Conservation (phyloP, 2,329 filamentous ascomycete genomes). For the Sporothrix euskadiensis region DNA sequence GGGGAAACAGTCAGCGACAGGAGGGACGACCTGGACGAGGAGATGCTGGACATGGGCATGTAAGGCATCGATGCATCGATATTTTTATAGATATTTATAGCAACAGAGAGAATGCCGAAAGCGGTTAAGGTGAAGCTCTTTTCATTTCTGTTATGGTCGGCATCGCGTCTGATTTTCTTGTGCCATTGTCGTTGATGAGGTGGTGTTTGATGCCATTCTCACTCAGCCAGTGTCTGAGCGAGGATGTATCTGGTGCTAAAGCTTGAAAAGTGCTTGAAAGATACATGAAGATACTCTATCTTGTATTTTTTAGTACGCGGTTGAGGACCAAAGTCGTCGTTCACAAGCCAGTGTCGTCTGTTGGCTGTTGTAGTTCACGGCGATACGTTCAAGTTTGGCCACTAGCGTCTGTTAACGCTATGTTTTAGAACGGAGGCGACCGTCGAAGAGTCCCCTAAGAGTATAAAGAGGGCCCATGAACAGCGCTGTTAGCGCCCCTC, state of each 20-base stretch:
- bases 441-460: not conserved
- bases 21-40: conserved; percentile 20
- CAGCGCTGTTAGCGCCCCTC: not conserved
- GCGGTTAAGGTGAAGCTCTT: not conserved
- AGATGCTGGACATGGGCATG: conserved; percentile 21
- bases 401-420: not conserved
- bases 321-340: not conserved
- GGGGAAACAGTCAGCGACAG: conserved; percentile 4
- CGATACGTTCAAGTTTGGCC: not conserved
- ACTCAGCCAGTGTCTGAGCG: not conserved
- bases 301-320: not conserved
- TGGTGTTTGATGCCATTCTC: not conserved
- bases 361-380: not conserved
- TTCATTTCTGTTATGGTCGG: not conserved
- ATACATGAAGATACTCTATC: not conserved
- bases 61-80: not conserved
- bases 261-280: not conserved
- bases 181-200: not conserved
- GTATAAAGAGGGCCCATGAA: not conserved
- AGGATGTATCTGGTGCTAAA: not conserved
- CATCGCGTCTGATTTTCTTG: not conserved
- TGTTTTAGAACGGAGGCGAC: conserved; percentile 1
- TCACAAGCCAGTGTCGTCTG: not conserved
- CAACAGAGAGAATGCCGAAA: not conserved
- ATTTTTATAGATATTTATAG: not conserved